Conservation (phyloP, 192 early-diverging fungal species). For the Entrophospora sp. region DNA sequence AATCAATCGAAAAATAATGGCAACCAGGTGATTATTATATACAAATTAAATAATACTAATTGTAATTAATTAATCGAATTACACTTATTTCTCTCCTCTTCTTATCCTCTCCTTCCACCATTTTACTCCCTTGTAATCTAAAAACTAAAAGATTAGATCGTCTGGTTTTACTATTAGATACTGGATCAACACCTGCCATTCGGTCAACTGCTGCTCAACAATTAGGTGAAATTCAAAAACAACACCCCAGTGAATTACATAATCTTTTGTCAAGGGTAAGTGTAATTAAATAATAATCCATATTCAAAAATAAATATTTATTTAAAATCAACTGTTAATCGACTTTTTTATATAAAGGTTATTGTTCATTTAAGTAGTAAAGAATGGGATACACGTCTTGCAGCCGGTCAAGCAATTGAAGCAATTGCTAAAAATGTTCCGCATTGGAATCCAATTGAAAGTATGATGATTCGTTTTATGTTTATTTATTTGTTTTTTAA, state of each 20-base stretch:
- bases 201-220: conserved; percentile 89
- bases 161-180: conserved; percentile 87
- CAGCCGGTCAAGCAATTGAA: conserved; percentile 86
- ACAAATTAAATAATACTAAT: no score
- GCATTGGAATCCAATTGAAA: conserved; percentile 63
- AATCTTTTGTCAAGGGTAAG: conserved; percentile 70
- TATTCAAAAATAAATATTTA: no score
- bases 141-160: conserved; percentile 91
- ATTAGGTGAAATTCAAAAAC: conserved; percentile 88
- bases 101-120: no score
- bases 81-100: no score
- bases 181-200: conserved; percentile 82
- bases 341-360: conserved; percentile 52
- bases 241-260: conserved; percentile 88
- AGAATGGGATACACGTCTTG: conserved; percentile 92
- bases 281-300: no score
- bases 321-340: no score
- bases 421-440: conserved; percentile 85
- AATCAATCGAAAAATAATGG: no score
- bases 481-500: no score
- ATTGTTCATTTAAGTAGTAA: conserved; percentile 77
- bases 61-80: no score
- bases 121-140: no score
- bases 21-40: no score
- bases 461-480: background rate